Evolutionary conservation across 225 moss, liverwort and hornwort genomes (phyloP).

Genomic region (Asterella californica): DNA sequence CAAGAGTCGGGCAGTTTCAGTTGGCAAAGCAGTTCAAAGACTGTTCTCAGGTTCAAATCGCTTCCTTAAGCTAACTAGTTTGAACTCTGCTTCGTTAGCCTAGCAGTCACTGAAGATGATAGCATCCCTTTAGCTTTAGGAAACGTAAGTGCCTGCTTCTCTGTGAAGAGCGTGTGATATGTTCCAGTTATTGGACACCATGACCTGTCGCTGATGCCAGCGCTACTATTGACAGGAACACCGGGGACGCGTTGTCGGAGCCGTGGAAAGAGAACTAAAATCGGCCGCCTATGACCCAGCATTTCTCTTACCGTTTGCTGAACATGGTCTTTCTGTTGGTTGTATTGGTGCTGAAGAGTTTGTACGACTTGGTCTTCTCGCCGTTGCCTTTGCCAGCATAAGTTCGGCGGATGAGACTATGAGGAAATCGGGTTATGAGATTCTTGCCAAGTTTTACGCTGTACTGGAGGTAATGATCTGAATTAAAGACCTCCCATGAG

Average conservation of each 20-base stretch:
- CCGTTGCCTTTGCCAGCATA: constrained; percentile 67
- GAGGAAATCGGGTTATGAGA: constrained; percentile 80
- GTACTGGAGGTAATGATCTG: constrained; percentile 58
- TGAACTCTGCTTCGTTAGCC: neutral
- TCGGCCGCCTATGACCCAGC: constrained; percentile 89
- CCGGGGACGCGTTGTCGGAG: constrained; percentile 8
- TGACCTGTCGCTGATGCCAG: neutral
- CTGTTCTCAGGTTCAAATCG: constrained; percentile 18
- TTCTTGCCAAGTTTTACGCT: constrained; percentile 68
- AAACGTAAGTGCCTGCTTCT: neutral
- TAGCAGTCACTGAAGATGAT: neutral
- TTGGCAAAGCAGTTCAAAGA: constrained; percentile 24
- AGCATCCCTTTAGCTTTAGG: neutral
- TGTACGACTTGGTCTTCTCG: constrained; percentile 78
- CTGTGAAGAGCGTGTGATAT: neutral
- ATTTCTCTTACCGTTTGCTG: constrained; percentile 72
- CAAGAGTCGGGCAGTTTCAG: constrained; percentile 23
- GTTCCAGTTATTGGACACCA: neutral
- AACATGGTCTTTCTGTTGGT: constrained; percentile 69
- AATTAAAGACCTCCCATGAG: too few relatives aligned
- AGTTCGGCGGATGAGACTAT: constrained; percentile 75
- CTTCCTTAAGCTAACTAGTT: neutral
- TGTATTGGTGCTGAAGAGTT: constrained; percentile 80
- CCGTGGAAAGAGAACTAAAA: constrained; percentile 46
- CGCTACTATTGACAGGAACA: constrained; percentile 35